These are phyloP conservation scores for Vitis cinerea DNA, from an alignment of 164 flowering plant species.

Conservation along the genomic window DNA sequence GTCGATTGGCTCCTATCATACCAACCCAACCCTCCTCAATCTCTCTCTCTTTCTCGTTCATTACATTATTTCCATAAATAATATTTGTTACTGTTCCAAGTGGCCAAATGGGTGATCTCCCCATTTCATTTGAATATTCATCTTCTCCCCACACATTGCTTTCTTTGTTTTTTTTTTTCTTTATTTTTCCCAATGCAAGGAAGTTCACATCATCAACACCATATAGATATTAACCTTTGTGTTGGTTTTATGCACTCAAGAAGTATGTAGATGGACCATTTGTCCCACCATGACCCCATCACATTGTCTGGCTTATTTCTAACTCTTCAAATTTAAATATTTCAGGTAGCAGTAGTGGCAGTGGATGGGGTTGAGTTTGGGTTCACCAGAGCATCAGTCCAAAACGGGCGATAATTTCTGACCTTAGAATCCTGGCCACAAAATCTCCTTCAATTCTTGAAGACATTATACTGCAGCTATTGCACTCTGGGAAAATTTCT, in stretches of 20 bases:
- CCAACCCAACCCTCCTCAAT: neutral
- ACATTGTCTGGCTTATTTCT: neutral
- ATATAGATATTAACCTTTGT: conserved; percentile 11
- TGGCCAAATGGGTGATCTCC: conserved; percentile 10
- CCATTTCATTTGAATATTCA: neutral
- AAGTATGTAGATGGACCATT: conserved; percentile 1
- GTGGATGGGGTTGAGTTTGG: neutral
- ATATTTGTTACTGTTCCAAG: conserved; percentile 1
- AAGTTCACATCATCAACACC: neutral
- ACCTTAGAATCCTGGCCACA: neutral
- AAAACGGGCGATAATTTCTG: neutral
- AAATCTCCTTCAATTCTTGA: too few relatives aligned
- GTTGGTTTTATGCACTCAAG: conserved; percentile 12
- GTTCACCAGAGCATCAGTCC: neutral
- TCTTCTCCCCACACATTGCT: neutral
- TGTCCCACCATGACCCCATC: neutral
- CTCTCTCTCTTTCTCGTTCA: neutral
- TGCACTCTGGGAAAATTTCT: too few relatives aligned
- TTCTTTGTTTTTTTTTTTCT: neutral
- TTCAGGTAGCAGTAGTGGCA: neutral
- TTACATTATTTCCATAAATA: neutral
- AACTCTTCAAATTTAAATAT: neutral
- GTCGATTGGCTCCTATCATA: conserved; percentile 9
- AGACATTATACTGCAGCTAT: too few relatives aligned
- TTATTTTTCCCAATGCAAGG: neutral